Percentiles rank a stretch among this genome's conserved stretches.
Conservation (phyloP, 1,284 basidiomycete species). For the Puccinia horiana region DNA sequence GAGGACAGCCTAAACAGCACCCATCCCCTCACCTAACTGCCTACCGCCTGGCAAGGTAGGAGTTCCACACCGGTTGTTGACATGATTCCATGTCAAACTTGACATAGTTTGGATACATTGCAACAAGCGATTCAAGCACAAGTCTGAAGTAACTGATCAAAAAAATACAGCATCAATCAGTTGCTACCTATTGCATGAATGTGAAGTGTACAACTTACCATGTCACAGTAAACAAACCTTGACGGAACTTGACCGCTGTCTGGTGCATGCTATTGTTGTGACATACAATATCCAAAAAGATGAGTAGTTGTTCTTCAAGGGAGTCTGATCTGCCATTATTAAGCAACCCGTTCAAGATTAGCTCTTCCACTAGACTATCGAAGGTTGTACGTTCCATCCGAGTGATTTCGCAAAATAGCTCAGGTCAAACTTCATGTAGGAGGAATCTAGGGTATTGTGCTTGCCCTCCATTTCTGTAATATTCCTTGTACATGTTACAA, state of each 20-base stretch:
- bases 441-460: background rate
- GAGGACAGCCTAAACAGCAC: too few species aligned
- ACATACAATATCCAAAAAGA: too few species aligned
- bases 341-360: background rate
- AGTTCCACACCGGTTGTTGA: too few species aligned
- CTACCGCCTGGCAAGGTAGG: too few species aligned
- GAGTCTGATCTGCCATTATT: background rate
- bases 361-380: background rate
- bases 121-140: background rate
- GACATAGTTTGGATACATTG: background rate
- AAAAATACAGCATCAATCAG: background rate
- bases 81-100: background rate
- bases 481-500: too few species aligned
- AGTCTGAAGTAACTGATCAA: background rate
- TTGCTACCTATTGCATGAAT: too few species aligned
- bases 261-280: too few species aligned
- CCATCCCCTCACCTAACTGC: too few species aligned
- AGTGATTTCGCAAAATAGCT: background rate
- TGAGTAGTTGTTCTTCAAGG: background rate
- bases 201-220: background rate
- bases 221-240: background rate
- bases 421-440: background rate
- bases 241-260: too few species aligned
- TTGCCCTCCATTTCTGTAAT: background rate
- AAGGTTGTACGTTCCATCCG: background rate